A percentile compares a stretch with the other conserved stretches of the same genome.
Evolutionary conservation across 176 grass and related monocot species (phyloP).

Genomic region (Avena insularis): DNA sequence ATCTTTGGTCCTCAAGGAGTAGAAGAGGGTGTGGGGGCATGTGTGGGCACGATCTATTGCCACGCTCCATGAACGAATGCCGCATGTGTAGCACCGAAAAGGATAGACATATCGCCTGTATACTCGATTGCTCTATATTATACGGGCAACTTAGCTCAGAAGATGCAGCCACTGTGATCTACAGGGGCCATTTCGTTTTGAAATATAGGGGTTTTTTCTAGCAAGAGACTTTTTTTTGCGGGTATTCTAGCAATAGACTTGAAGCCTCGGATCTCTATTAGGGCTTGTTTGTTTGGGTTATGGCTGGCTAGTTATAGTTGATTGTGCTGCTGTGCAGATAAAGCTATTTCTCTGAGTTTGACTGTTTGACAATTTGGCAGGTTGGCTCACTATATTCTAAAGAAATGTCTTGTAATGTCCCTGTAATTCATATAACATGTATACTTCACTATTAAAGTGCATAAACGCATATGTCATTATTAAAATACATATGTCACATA

Average conservation of each 20-base stretch:
- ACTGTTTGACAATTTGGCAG: no score
- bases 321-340: no score
- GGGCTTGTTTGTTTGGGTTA: no score
- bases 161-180: neutral
- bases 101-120: neutral
- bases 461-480: no score
- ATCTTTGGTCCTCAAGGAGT: neutral
- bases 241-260: neutral
- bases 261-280: neutral
- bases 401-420: no score
- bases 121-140: neutral
- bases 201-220: neutral
- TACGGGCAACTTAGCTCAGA: neutral
- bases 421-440: no score
- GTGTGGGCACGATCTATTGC: neutral
- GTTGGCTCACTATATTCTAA: no score
- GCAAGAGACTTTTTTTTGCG: neutral
- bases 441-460: no score
- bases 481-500: no score
- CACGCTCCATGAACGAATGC: neutral
- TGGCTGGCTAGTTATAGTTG: no score
- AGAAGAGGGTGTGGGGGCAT: neutral
- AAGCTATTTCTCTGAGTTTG: no score
- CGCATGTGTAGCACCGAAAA: neutral
- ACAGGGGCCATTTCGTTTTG: neutral